Conservation (phyloP, 140 eudicot species). For the Bidens hawaiensis region DNA sequence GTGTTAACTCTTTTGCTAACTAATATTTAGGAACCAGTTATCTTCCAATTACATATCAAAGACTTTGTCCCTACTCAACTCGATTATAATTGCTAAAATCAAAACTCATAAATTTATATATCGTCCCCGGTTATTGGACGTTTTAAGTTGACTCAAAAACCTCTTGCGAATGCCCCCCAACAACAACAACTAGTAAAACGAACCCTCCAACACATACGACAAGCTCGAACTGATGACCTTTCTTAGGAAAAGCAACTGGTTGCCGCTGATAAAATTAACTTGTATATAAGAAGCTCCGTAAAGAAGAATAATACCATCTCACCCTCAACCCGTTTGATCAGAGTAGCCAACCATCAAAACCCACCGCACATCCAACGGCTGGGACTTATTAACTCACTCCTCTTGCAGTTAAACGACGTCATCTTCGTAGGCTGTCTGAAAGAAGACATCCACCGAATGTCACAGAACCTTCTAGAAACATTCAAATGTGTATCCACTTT, state of each 20-base stretch:
- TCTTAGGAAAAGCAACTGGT: too few species aligned
- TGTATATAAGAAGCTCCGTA: slow-evolving; percentile 25
- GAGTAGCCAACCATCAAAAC: slow-evolving; percentile 57
- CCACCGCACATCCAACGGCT: slow-evolving; percentile 46
- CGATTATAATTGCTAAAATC: neutral
- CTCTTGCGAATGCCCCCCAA: too few species aligned
- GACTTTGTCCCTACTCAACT: neutral
- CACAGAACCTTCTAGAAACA: slow-evolving; percentile 54
- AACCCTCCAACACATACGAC: too few species aligned
- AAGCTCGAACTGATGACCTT: too few species aligned
- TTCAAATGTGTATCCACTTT: slow-evolving; percentile 74
- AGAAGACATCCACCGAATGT: slow-evolving; percentile 65
- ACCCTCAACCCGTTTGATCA: slow-evolving; percentile 59
- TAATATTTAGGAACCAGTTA: neutral
- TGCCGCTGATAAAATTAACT: too few species aligned
- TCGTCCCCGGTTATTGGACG: too few species aligned
- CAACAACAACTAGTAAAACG: too few species aligned
- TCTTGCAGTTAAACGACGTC: too few species aligned
- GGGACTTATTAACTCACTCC: slow-evolving; percentile 63
- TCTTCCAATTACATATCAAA: neutral
- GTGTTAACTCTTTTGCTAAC: slow-evolving; percentile 14
- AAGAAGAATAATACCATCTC: slow-evolving; percentile 8
- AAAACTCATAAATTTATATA: too few species aligned
- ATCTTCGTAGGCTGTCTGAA: too few species aligned
- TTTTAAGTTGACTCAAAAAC: too few species aligned